Percentiles rank a stretch among this genome's conserved stretches.
Evolutionary conservation across 345 rosid genomes (phyloP).

Genomic region (Eutrema heterophyllum): DNA sequence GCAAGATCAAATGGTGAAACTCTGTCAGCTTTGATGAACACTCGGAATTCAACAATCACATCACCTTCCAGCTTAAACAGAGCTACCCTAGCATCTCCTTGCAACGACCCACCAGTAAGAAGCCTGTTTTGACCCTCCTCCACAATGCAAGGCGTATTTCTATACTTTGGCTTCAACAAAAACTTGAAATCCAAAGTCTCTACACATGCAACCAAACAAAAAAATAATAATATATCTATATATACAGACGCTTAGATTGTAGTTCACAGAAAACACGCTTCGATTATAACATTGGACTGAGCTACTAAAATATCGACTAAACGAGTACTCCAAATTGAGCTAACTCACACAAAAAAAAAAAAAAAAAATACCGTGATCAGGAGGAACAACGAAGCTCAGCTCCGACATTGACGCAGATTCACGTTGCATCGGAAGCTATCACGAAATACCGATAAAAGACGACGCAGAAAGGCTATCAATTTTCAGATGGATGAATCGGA

Average conservation of each 20-base stretch:
- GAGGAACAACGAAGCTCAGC: constrained; percentile 90
- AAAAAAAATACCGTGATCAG: constrained; percentile 68
- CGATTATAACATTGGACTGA: constrained; percentile 4
- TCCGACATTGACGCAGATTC: constrained; percentile 94
- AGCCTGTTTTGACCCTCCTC: constrained; percentile 88
- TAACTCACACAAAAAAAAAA: neutral
- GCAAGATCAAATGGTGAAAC: constrained; percentile 99
- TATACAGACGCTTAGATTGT: neutral
- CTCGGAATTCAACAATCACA: constrained; percentile 71
- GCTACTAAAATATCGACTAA: neutral
- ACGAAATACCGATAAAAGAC: neutral
- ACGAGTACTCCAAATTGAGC: neutral
- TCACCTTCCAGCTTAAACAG: constrained; percentile 62
- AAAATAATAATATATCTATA: too few relatives aligned
- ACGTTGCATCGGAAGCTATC: constrained; percentile 78
- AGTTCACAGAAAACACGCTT: neutral
- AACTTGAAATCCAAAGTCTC: constrained; percentile 99
- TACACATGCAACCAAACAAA: constrained; percentile 16
- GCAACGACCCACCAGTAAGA: constrained; percentile 67
- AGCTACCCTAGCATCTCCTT: constrained; percentile 76
- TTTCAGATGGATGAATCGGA: neutral
- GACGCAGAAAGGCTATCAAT: neutral
- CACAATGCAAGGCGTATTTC: constrained; percentile 56
- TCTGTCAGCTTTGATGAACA: constrained; percentile 77
- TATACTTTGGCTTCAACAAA: constrained; percentile 81